Conservation (phyloP, 2,329 filamentous ascomycete genomes). For the Penicillium expansum region DNA sequence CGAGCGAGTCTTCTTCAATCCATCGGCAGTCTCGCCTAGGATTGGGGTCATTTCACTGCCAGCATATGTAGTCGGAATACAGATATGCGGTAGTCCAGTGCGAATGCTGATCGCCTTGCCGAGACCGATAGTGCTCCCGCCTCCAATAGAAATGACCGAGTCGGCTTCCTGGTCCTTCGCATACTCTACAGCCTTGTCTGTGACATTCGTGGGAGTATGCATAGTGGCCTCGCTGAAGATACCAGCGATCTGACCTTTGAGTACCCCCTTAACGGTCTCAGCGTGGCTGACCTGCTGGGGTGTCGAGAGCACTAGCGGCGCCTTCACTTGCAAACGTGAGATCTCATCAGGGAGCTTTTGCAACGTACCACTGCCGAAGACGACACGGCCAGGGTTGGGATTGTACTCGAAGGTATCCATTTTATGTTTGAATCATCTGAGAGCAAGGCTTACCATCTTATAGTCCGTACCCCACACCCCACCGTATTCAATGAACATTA, state of each 20-base stretch:
- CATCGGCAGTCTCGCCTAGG: slow-evolving; percentile 59
- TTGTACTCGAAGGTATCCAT: slow-evolving; percentile 60
- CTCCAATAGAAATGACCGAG: slow-evolving; percentile 59
- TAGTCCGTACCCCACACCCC: slow-evolving; percentile 18
- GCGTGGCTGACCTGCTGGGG: slow-evolving; percentile 52
- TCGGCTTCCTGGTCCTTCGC: slow-evolving; percentile 50
- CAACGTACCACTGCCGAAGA: slow-evolving; percentile 57
- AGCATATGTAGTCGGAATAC: slow-evolving; percentile 61
- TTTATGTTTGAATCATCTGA: slow-evolving; percentile 1
- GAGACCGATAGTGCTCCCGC: slow-evolving; percentile 62
- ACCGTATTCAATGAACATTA: slow-evolving; percentile 13
- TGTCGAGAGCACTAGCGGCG: slow-evolving; percentile 57
- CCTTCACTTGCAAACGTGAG: slow-evolving; percentile 46
- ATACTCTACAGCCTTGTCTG: slow-evolving; percentile 55
- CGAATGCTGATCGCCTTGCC: slow-evolving; percentile 57
- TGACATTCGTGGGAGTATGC: slow-evolving; percentile 61
- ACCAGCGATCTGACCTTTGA: slow-evolving; percentile 50
- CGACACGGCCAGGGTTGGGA: slow-evolving; percentile 52
- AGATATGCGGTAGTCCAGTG: slow-evolving; percentile 57
- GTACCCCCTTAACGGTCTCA: slow-evolving; percentile 44
- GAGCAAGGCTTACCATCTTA: slow-evolving; percentile 14
- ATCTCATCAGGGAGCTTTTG: slow-evolving; percentile 48
- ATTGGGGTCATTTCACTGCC: slow-evolving; percentile 65
- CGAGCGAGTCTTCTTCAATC: slow-evolving; percentile 56
- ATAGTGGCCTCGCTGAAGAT: slow-evolving; percentile 58